Percentiles rank a stretch among this genome's conserved stretches.
These are phyloP conservation scores for Linum usitatissimum DNA, from an alignment of 345 rosid species.

Conservation along the genomic window DNA sequence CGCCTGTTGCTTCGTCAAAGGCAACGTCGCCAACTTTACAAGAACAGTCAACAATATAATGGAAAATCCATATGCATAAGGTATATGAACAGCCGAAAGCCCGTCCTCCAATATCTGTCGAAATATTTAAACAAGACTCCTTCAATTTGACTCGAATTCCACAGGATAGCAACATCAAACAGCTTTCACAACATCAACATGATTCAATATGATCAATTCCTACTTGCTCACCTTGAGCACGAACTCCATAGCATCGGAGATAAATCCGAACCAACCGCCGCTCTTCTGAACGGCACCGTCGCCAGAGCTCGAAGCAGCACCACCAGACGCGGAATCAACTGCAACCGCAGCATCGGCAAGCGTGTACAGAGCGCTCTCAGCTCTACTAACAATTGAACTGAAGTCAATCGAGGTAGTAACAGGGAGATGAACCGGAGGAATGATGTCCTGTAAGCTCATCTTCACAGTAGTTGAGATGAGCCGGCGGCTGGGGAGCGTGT, in stretches of 20 bases:
- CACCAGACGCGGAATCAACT: constrained; percentile 36
- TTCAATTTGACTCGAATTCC: background rate
- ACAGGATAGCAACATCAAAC: background rate
- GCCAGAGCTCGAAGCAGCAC: constrained; percentile 36
- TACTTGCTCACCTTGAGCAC: constrained; percentile 51
- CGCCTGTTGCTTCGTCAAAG: constrained; percentile 91
- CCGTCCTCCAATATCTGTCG: constrained; percentile 77
- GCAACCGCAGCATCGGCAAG: constrained; percentile 80
- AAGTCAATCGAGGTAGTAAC: constrained; percentile 36
- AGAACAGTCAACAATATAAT: constrained; percentile 79
- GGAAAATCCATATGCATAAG: constrained; percentile 86
- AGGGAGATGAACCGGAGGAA: constrained; percentile 53
- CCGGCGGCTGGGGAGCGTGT: constrained; percentile 40
- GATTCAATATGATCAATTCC: constrained; percentile 6
- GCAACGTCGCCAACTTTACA: constrained; percentile 69
- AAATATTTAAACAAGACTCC: background rate
- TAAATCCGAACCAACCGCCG: constrained; percentile 90
- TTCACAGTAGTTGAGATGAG: constrained; percentile 41
- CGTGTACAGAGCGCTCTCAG: constrained; percentile 70
- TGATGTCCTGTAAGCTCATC: constrained; percentile 60
- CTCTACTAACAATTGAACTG: constrained; percentile 32
- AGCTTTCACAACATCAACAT: background rate
- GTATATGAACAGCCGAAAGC: constrained; percentile 64
- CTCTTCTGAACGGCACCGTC: constrained; percentile 44
- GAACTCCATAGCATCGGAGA: constrained; percentile 76